Evolutionary conservation across 2,329 filamentous ascomycete genomes (phyloP).

Genomic region (Diaporthe citriasiana): DNA sequence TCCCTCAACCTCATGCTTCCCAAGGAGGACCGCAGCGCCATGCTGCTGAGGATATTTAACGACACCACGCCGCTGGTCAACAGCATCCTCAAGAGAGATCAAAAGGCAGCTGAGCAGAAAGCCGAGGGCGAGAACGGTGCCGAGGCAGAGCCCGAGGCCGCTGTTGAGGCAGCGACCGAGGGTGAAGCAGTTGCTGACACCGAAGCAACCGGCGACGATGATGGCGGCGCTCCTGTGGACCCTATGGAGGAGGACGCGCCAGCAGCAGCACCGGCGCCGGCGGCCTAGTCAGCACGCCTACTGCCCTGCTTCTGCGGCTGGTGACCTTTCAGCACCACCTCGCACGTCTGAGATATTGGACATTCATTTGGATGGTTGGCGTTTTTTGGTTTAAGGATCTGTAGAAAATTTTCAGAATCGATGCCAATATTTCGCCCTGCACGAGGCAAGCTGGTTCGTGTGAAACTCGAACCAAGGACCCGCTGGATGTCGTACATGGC

Average conservation of each 20-base stretch:
- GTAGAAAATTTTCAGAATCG: slow-evolving; percentile 21
- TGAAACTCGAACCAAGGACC: slow-evolving; percentile 32
- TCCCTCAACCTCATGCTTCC: slow-evolving; percentile 97
- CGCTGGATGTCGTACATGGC: slow-evolving; percentile 10
- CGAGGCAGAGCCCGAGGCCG: not conserved
- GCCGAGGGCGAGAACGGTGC: slow-evolving; percentile 51
- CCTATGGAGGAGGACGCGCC: slow-evolving; percentile 31
- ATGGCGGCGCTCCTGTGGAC: not conserved
- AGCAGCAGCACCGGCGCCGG: slow-evolving; percentile 16
- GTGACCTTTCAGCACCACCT: not conserved
- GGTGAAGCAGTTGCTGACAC: slow-evolving; percentile 24
- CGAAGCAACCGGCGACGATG: slow-evolving; percentile 12
- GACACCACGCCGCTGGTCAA: slow-evolving; percentile 89
- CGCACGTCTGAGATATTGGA: not conserved
- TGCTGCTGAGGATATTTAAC: slow-evolving; percentile 92
- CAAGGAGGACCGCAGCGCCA: slow-evolving; percentile 94
- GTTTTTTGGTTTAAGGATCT: not conserved
- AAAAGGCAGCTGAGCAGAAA: slow-evolving; percentile 55
- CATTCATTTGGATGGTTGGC: not conserved
- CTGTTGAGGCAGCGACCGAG: not conserved
- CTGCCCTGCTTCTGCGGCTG: not conserved
- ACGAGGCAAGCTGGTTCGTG: slow-evolving; percentile 34
- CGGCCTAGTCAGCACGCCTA: slow-evolving; percentile 2
- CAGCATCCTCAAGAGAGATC: slow-evolving; percentile 67
- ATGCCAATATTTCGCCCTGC: not conserved